Percentiles rank a stretch among this genome's conserved stretches.
These are phyloP conservation scores for Cladosporium colombiae DNA, from an alignment of 2,329 filamentous ascomycete genomes.

Conservation along the genomic window DNA sequence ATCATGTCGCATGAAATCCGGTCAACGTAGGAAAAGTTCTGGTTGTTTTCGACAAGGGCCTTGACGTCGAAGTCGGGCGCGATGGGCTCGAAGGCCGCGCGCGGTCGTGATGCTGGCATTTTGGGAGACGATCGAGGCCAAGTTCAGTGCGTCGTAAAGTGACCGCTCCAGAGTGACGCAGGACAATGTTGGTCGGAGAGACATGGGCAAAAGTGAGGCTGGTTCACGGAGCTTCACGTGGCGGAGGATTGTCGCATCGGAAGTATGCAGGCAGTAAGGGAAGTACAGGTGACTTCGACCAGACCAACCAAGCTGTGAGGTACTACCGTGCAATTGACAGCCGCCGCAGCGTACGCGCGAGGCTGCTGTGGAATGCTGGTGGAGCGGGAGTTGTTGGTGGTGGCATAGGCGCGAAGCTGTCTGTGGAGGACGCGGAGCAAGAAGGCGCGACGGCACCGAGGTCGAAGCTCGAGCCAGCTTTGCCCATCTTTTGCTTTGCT, in stretches of 20 bases:
- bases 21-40: conserved; percentile 85
- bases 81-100: conserved; percentile 89
- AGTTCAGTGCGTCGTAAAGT: neutral
- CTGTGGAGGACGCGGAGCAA: conserved; percentile 11
- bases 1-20: conserved; percentile 79
- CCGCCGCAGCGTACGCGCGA: neutral
- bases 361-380: neutral
- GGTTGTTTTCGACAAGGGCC: conserved; percentile 70
- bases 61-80: conserved; percentile 80
- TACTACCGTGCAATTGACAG: neutral
- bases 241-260: neutral
- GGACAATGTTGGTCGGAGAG: neutral
- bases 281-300: neutral
- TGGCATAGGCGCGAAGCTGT: conserved; percentile 13
- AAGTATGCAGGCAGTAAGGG: neutral
- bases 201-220: conserved; percentile 2
- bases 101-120: conserved; percentile 79
- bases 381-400: neutral
- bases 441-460: conserved; percentile 8
- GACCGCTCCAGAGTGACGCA: neutral
- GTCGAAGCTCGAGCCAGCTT: conserved; percentile 7
- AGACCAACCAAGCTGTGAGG: neutral
- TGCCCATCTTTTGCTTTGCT: neutral
- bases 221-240: neutral
- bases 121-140: neutral